Conservation (phyloP, 176 grass and related monocot species). For the Carex littledalei region DNA sequence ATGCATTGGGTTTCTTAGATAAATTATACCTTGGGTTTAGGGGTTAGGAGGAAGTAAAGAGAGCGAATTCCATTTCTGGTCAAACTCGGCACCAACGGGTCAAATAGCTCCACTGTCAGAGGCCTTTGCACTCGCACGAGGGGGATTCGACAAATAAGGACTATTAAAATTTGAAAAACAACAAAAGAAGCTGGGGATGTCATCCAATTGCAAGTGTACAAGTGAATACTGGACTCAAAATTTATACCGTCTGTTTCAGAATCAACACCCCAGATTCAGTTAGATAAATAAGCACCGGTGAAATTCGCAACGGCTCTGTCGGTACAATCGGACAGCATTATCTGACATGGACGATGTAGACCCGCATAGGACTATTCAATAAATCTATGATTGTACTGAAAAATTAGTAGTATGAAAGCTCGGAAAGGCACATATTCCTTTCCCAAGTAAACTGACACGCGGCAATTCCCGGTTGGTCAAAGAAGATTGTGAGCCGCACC, state of each 20-base stretch:
- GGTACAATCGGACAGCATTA: background rate
- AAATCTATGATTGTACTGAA: background rate
- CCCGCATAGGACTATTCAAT: background rate
- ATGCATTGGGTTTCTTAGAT: background rate
- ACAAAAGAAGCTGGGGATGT: background rate
- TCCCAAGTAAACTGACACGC: background rate
- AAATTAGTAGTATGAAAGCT: background rate
- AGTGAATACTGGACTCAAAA: background rate
- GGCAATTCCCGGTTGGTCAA: background rate
- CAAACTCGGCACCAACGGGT: background rate
- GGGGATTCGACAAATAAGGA: background rate
- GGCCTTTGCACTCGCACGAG: background rate
- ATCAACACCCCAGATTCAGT: background rate
- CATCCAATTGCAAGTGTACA: background rate
- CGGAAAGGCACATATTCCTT: background rate
- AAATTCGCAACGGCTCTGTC: background rate
- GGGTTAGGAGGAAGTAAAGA: no score
- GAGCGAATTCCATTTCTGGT: background rate
- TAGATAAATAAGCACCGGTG: background rate
- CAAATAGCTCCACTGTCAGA: background rate
- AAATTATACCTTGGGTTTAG: background rate
- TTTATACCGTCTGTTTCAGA: background rate
- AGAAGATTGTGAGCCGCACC: constrained; percentile 3
- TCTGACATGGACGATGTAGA: background rate
- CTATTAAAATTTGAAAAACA: background rate